Evolutionary conservation across 306 rosid genomes (phyloP).

Genomic region (Corylus avellana): DNA sequence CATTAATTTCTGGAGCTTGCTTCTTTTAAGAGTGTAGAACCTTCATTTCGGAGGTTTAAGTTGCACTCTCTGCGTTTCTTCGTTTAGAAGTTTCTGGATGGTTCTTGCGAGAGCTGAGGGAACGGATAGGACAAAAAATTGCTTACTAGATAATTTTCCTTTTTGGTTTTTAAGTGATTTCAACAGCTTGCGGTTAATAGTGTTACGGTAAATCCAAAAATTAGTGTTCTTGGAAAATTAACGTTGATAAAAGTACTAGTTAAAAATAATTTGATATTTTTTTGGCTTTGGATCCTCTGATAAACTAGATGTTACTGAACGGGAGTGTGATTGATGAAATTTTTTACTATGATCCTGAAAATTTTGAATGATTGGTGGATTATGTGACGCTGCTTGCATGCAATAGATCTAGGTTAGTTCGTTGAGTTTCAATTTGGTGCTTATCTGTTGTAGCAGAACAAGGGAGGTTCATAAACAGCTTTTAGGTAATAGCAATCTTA

Average conservation of each 20-base stretch:
- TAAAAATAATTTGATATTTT: not conserved
- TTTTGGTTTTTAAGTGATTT: not conserved
- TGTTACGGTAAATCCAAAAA: not conserved
- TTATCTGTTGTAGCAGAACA: not conserved
- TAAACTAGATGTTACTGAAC: not conserved
- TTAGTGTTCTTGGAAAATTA: not conserved
- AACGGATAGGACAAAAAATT: too few species aligned
- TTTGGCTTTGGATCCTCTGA: not conserved
- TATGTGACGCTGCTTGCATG: not conserved
- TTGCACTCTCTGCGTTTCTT: not conserved
- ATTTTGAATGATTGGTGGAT: not conserved
- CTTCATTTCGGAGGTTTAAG: not conserved
- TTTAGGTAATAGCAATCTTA: not conserved
- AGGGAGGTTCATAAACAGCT: not conserved
- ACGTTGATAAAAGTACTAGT: not conserved
- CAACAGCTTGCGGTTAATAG: not conserved
- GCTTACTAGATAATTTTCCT: not conserved
- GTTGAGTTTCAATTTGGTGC: not conserved
- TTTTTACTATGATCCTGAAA: not conserved
- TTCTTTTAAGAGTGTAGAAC: not conserved
- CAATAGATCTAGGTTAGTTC: not conserved
- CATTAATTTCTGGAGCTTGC: not conserved
- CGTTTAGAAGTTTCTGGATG: not conserved
- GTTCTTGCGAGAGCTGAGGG: not conserved
- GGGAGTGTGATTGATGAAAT: not conserved